Percentiles rank a stretch among this genome's conserved stretches.
Conservation (phyloP, 73 alveolate genomes). For the Tetrahymena malaccensis region DNA sequence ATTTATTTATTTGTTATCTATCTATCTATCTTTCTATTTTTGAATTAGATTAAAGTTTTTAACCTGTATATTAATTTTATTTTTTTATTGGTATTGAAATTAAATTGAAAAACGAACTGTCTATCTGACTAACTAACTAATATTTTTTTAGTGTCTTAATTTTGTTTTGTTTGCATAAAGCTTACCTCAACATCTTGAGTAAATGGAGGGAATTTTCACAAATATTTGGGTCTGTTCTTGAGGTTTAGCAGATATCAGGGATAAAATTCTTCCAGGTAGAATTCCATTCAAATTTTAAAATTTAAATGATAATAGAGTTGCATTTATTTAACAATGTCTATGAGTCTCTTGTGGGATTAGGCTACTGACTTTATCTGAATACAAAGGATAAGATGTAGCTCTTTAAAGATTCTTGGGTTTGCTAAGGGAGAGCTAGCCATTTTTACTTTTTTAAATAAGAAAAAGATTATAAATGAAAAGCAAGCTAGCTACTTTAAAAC, state of each 20-base stretch:
- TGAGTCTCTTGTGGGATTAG: neutral
- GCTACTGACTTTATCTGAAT: conserved; percentile 27
- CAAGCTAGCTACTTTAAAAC: too few relatives aligned
- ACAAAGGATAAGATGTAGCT: conserved; percentile 29
- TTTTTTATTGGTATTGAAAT: too few relatives aligned
- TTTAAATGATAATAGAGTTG: conserved; percentile 59
- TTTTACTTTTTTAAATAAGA: conserved; percentile 15
- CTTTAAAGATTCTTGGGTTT: conserved; percentile 43
- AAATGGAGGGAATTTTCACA: conserved; percentile 86
- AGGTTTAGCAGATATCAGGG: conserved; percentile 76
- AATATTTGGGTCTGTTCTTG: conserved; percentile 59
- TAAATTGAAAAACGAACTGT: neutral
- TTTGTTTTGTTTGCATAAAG: neutral
- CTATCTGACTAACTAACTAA: too few relatives aligned
- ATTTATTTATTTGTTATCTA: too few relatives aligned
- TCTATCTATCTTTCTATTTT: too few relatives aligned
- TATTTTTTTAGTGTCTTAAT: neutral
- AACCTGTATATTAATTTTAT: neutral
- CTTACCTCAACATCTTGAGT: conserved; percentile 48
- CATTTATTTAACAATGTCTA: conserved; percentile 62
- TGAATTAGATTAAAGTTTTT: neutral
- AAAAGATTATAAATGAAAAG: neutral
- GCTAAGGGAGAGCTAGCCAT: conserved; percentile 52
- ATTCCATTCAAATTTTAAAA: conserved; percentile 76
- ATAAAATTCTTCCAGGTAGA: conserved; percentile 82